phyloP scores from a whole-genome alignment of 1,139 yeast species.

The Magnusiomyces paraingens region DNA sequence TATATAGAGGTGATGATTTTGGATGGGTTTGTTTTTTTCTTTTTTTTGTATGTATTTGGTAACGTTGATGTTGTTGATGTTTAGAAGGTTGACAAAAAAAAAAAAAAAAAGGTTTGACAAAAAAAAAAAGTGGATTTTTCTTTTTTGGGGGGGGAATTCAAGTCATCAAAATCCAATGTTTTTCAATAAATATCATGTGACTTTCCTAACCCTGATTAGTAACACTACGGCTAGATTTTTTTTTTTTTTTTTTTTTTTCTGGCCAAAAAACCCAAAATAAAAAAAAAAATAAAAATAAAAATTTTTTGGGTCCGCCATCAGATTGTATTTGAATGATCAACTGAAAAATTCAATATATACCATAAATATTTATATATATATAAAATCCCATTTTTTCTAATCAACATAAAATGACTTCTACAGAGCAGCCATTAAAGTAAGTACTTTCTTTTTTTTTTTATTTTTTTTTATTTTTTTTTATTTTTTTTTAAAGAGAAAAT shows the following conservation, averaged over 20 bases:
- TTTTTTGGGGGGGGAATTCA: background rate
- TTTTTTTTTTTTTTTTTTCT: background rate
- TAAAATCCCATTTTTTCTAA: background rate
- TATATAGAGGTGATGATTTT: background rate
- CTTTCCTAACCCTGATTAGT: background rate
- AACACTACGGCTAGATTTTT: background rate
- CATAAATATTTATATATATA: background rate
- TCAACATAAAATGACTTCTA: background rate
- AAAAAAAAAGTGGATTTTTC: background rate
- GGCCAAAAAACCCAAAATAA: background rate
- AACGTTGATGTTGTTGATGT: no score
- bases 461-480: no score
- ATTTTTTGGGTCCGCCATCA: no score
- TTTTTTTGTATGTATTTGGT: no score
- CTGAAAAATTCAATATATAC: background rate
- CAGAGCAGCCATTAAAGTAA: constrained; percentile 1
- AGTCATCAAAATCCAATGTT: background rate
- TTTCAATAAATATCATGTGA: constrained; percentile 3
- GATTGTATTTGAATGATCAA: background rate
- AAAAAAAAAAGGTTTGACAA: background rate
- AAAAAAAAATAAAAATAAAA: background rate
- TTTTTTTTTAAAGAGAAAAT: no score
- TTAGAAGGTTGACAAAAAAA: background rate
- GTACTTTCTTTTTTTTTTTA: background rate
- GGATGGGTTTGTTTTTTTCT: no score